Evolutionary conservation across 305 asterid species (phyloP).

Genomic region (Rubia tinctorum): DNA sequence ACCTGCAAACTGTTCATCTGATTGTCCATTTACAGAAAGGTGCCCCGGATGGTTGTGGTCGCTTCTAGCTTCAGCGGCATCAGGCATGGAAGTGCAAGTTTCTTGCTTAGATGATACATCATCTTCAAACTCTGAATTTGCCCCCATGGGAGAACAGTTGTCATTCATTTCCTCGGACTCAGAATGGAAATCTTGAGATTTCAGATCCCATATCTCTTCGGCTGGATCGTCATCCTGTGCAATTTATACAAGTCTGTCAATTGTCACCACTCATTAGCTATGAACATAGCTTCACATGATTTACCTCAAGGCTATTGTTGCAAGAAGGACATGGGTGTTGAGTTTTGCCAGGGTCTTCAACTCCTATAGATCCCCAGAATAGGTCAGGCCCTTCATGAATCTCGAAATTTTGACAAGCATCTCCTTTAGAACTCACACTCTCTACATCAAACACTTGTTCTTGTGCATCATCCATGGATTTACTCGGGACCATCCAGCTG

Average conservation of each 20-base stretch:
- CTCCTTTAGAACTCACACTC: slow-evolving; percentile 30
- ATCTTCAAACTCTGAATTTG: slow-evolving; percentile 1
- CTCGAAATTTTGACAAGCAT: slow-evolving; percentile 12
- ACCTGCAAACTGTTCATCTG: slow-evolving; percentile 2
- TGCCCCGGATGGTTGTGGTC: not conserved
- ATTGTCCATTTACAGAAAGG: slow-evolving; percentile 3
- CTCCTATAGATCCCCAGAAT: not conserved
- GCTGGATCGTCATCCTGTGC: slow-evolving; percentile 18
- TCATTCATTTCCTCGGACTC: not conserved
- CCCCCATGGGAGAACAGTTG: not conserved
- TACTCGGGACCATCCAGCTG: slow-evolving; percentile 23
- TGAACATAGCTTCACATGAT: no score
- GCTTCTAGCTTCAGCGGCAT: slow-evolving; percentile 4
- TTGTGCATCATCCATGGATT: slow-evolving; percentile 25
- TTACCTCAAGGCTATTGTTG: slow-evolving; percentile 11
- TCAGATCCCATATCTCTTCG: slow-evolving; percentile 16
- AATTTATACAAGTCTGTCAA: not conserved
- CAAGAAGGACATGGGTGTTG: slow-evolving; percentile 22
- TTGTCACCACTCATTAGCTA: not conserved
- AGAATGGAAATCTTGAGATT: slow-evolving; percentile 11
- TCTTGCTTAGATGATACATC: not conserved
- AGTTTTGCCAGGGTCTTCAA: not conserved
- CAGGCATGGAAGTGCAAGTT: not conserved
- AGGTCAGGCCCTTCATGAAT: slow-evolving; percentile 16
- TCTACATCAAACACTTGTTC: slow-evolving; percentile 25